A percentile compares a stretch with the other conserved stretches of the same genome.
Evolutionary conservation across 768 basidiomycete species (phyloP).

Genomic region (Rhodotorula sphaerocarpa): DNA sequence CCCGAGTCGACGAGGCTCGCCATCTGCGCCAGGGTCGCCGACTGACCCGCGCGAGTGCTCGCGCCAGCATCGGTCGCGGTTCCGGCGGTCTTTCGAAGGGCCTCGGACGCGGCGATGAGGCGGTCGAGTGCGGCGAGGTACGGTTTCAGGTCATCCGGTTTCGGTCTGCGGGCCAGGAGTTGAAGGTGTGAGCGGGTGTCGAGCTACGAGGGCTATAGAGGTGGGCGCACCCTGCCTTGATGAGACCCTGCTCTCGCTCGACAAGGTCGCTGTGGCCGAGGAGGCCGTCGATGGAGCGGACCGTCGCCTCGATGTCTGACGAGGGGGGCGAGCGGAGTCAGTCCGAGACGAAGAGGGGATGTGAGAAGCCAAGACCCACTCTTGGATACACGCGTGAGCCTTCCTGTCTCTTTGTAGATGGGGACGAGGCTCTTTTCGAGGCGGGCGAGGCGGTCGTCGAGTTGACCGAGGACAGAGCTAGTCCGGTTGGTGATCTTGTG

Average conservation of each 20-base stretch:
- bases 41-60: slow-evolving; percentile 27
- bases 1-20: slow-evolving; percentile 29
- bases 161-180: slow-evolving; percentile 11
- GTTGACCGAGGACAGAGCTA: slow-evolving; percentile 26
- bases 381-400: slow-evolving; percentile 30
- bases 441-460: slow-evolving; percentile 38
- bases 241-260: slow-evolving; percentile 35
- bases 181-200: neutral
- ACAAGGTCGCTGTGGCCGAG: slow-evolving; percentile 38
- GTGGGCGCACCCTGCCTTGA: slow-evolving; percentile 21
- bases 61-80: neutral
- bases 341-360: neutral
- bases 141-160: slow-evolving; percentile 31
- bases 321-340: neutral
- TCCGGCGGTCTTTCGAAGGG: slow-evolving; percentile 31
- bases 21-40: slow-evolving; percentile 31
- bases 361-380: slow-evolving; percentile 21
- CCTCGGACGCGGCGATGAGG: slow-evolving; percentile 34
- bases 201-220: neutral
- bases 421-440: slow-evolving; percentile 37
- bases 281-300: slow-evolving; percentile 38
- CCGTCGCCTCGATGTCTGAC: slow-evolving; percentile 36
- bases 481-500: slow-evolving; percentile 32
- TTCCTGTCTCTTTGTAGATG: slow-evolving; percentile 37
- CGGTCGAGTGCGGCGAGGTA: slow-evolving; percentile 37